Base-by-base conservation (phyloP, 2,329 filamentous ascomycete genomes). In the Leptographium wingfieldii region DNA sequence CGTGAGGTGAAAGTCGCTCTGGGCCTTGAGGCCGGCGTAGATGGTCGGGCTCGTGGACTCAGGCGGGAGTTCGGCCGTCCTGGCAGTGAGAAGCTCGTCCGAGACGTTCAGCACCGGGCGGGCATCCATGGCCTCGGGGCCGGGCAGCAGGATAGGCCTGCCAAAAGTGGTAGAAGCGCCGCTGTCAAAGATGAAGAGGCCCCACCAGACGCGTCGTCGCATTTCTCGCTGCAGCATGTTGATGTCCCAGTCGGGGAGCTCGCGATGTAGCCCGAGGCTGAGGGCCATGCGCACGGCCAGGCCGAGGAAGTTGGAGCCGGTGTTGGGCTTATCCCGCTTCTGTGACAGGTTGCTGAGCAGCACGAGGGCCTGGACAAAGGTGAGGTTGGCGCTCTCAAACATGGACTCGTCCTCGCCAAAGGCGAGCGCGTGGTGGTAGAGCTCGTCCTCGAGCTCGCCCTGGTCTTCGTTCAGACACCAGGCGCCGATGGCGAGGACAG, bases 171-270 rank as follows among this genome's bases (percentile, higher is more conserved):
- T 60, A 9, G 55, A 57, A 5, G 59, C 59, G 27, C 59, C 59
- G 54, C 59, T 60, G 59, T 60, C 59, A 38, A 60, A 60, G 14
- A 60, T 60, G 12, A 53, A 60, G 27, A 60, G 59, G 10, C 59
- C 59, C 59, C 59, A 60, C 59, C 59, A 60, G 11, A 60, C 59
- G 25, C 59, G 59, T 3, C 59, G 55, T 2, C 59, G 59, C 48
- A 54, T 57, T n/a, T 60, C 59, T 2, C 59, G 33, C 49, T 57
- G 46, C 55, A 60, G 49, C 35, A 49, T 9, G n/a, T 43, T 54
- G 38, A 60, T 60, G 6, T 60, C 31, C 59, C 59, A 60, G 35
- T 55, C 55, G 3, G 59, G 59, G 16, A 60, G 59, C 46, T 60
- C 59, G 2, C 59, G 59, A 19, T 60, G 59, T 25, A 60, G 59